A percentile compares a stretch with the other conserved stretches of the same genome.
These are phyloP conservation scores for Annulohypoxylon bovei DNA, from an alignment of 495 filamentous ascomycete genomes.

Conservation along the genomic window DNA sequence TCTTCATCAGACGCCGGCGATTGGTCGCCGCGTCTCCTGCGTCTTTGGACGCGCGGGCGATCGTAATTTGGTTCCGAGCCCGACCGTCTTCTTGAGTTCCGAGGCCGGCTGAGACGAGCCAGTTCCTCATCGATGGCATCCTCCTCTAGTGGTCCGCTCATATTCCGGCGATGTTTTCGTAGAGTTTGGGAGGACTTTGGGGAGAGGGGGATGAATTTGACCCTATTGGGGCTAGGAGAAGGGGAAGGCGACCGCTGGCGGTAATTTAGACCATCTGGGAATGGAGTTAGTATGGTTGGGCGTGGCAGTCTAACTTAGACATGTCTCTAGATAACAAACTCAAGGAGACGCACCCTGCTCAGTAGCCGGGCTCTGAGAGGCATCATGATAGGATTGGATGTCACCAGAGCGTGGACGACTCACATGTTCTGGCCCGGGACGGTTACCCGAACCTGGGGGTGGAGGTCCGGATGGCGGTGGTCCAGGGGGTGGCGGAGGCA, in stretches of 20 bases:
- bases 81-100: conserved; percentile 38
- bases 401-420: conserved; percentile 46
- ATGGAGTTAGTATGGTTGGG: conserved; percentile 17
- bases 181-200: conserved; percentile 54
- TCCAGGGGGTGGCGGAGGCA: conserved; percentile 51
- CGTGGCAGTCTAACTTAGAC: background rate
- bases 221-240: conserved; percentile 48
- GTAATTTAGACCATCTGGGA: conserved; percentile 54
- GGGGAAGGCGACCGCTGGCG: conserved; percentile 11
- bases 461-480: conserved; percentile 45
- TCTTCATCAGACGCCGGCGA: conserved; percentile 43
- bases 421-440: conserved; percentile 50
- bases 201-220: conserved; percentile 57
- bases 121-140: conserved; percentile 13
- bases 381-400: conserved; percentile 39
- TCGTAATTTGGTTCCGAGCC: conserved; percentile 51
- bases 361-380: conserved; percentile 45
- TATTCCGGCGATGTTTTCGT: conserved; percentile 47
- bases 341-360: conserved; percentile 52
- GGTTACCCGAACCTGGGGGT: conserved; percentile 41
- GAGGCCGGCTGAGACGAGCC: conserved; percentile 15
- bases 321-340: conserved; percentile 28
- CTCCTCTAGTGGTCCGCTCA: conserved; percentile 9
- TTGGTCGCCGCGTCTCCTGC: conserved; percentile 20
- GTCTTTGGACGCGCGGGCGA: conserved; percentile 35